Base-by-base conservation (phyloP, 164 flowering plant species). In the Nelumbo lutea region DNA sequence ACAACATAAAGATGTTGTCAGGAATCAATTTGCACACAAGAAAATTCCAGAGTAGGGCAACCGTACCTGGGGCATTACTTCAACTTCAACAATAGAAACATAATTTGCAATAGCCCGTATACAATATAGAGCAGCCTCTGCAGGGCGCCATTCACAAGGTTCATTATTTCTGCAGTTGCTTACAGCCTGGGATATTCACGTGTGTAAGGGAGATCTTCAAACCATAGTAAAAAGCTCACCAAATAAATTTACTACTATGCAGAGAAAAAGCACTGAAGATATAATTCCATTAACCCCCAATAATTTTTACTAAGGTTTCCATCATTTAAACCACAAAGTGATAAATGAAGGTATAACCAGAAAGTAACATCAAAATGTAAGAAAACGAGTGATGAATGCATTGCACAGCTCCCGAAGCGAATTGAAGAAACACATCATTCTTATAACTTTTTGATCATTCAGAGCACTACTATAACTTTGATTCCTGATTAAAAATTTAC, bases 121-220 rank as follows among this genome's bases (percentile, higher is more conserved):
- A 75, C 98, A 87, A 77, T 86, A 96, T 50, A 96, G 79, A 76
- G 95, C 89, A 79, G 98, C 98, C 81, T 96, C 99, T 62, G 91
- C 89, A 64, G 88, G 88, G 72, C 87, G 92, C 98, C 98, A 93
- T 72, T 93, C 87, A 46, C 77, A 75, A 6, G 27, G 62, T 48
- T 82, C 85, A 71, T 71, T 80, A 71, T 78, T 86, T 70, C 85
- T 79, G 75, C 83, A 79, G 75, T 74, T 67, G 57, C 83, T 75
- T 58, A 83, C 76, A 66, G 90, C 95, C 98, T 90, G 79, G 69
- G 53, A 66, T 11, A 40, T 59, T 69, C 63, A 57, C 59, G 68
- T 78, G 47, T 47, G 10, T 71, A 75, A 62, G n/a, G 40, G 72
- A 57, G 52, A 10, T 48, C 27, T 43, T 71, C 41, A 62, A 69